Conservation (phyloP, 306 rosid species). For the Cajanus cajan region DNA sequence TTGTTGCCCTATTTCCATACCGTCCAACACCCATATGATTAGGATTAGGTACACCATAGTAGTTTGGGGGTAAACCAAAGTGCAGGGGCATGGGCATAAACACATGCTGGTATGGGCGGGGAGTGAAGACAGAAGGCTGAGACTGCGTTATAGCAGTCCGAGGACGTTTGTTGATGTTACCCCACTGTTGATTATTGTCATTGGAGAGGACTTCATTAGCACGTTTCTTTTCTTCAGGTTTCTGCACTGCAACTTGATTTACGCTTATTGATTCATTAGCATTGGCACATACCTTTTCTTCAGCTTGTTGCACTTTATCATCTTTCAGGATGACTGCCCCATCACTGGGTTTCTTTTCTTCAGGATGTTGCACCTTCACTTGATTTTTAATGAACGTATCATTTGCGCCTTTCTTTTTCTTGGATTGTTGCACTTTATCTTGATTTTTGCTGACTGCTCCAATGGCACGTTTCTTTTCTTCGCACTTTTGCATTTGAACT, state of each 20-base stretch:
- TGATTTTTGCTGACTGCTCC: not conserved
- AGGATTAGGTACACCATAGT: not conserved
- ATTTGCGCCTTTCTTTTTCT: not conserved
- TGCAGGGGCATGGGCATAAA: not conserved
- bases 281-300: not conserved
- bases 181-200: not conserved
- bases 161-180: conserved; percentile 32
- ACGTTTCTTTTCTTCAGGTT: conserved; percentile 11
- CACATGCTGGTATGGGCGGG: not conserved
- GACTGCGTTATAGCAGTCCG: not conserved
- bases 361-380: not conserved
- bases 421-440: not conserved
- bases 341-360: not conserved
- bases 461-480: not conserved
- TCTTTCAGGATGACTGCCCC: not conserved
- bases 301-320: not conserved
- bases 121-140: not conserved
- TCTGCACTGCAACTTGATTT: not conserved
- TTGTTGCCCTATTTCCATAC: not conserved
- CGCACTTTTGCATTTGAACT: too few relatives aligned
- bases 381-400: not conserved
- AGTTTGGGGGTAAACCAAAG: not conserved
- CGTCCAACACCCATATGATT: not conserved
- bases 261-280: not conserved
- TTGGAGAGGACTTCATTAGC: not conserved